Conservation (phyloP, 192 early-diverging fungal genomes). For the Coemansia asiatica region DNA sequence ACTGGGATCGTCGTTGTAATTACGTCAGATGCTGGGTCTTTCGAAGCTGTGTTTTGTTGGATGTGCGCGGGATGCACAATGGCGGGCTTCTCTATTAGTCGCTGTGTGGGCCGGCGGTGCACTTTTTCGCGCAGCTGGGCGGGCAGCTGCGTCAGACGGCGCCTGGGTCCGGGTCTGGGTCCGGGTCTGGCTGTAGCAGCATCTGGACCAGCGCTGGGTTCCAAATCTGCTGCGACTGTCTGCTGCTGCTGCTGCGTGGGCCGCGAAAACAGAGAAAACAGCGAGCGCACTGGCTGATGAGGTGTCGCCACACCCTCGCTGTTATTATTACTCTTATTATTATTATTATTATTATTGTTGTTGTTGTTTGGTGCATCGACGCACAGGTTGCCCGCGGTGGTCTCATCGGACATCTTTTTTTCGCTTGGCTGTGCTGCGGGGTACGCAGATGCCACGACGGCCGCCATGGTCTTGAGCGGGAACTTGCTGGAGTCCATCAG, state of each 20-base stretch:
- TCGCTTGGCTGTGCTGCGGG: not conserved
- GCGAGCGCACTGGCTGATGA: constrained; percentile 4
- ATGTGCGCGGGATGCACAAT: constrained; percentile 5
- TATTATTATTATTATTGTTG: not conserved
- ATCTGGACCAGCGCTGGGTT: not conserved
- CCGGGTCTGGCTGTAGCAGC: not conserved
- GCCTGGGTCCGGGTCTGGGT: not conserved
- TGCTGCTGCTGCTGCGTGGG: not conserved
- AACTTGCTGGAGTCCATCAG: constrained; percentile 24
- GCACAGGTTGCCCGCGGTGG: not conserved
- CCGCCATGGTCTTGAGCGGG: constrained; percentile 32
- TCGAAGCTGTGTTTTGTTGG: too few relatives aligned
- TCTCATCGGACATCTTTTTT: not conserved
- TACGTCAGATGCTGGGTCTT: not conserved
- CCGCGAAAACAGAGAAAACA: constrained; percentile 4
- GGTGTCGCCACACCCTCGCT: not conserved
- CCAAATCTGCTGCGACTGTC: constrained; percentile 2
- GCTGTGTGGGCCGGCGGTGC: not conserved
- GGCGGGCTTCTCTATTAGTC: not conserved
- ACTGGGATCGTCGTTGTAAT: constrained; percentile 24
- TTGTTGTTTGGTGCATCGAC: not conserved
- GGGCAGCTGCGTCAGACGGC: constrained; percentile 11
- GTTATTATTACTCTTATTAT: too few relatives aligned
- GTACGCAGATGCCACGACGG: constrained; percentile 16
- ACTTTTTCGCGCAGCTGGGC: constrained; percentile 11